Evolutionary conservation across 1,284 basidiomycete species (phyloP).

Genomic region (Leccinum fallax): DNA sequence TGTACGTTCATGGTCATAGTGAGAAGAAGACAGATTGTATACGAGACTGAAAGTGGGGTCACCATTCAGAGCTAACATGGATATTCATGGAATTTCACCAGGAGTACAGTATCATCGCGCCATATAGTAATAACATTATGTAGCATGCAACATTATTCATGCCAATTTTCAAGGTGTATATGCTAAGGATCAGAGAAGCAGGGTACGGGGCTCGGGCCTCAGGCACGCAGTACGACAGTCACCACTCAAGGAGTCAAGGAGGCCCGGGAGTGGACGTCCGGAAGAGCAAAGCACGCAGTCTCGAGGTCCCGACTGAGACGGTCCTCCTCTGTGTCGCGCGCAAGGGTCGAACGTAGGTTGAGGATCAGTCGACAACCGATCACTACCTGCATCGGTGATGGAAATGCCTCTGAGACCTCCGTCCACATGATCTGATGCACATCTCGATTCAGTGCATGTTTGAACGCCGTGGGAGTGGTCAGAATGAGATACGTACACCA

Average conservation of each 20-base stretch:
- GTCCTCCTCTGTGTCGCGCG: not conserved
- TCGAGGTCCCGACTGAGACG: not conserved
- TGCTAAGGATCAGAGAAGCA: not conserved
- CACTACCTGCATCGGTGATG: not conserved
- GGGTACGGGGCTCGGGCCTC: not conserved
- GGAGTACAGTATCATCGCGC: too few relatives aligned
- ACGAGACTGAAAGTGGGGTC: too few relatives aligned
- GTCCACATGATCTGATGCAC: slow-evolving; percentile 6
- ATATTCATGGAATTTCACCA: too few relatives aligned
- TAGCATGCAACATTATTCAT: too few relatives aligned
- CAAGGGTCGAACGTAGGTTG: slow-evolving; percentile 5
- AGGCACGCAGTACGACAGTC: not conserved
- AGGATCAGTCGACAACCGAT: slow-evolving; percentile 14
- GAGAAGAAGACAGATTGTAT: too few relatives aligned
- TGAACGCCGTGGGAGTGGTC: not conserved
- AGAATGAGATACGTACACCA: slow-evolving; percentile 9
- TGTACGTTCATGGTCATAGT: too few relatives aligned
- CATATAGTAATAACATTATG: too few relatives aligned
- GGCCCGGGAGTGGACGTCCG: not conserved
- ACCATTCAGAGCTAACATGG: too few relatives aligned
- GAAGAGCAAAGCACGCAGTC: not conserved
- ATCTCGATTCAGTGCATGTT: not conserved
- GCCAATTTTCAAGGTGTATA: not conserved
- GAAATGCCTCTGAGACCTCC: not conserved
- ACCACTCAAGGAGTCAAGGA: not conserved